These are phyloP conservation scores for Zymoseptoria crescenta DNA, from an alignment of 2,329 filamentous ascomycete genomes.

Conservation along the genomic window DNA sequence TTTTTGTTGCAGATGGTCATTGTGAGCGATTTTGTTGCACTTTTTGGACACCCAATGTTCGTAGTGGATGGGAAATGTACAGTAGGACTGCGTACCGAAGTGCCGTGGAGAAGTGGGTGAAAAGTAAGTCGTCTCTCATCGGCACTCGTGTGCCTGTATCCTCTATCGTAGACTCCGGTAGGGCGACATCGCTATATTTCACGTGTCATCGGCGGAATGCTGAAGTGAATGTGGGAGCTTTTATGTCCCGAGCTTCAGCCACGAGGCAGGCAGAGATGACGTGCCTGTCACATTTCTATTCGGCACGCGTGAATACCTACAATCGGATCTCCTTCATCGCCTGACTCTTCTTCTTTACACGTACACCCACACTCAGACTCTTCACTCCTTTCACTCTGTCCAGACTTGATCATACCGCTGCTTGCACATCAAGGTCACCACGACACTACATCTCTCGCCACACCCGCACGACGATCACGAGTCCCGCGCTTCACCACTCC, in stretches of 20 bases:
- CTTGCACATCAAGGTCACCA: not conserved
- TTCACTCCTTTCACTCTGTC: not conserved
- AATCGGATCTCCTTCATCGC: not conserved
- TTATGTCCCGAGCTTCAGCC: not conserved
- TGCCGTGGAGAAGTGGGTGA: no score
- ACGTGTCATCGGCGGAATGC: no score
- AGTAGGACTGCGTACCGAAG: no score
- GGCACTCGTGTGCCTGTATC: no score
- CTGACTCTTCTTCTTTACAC: not conserved
- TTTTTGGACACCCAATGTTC: no score
- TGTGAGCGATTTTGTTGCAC: no score
- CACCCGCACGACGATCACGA: not conserved
- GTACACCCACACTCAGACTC: not conserved
- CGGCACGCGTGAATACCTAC: not conserved
- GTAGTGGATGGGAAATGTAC: no score
- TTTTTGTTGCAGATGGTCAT: no score
- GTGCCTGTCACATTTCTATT: not conserved
- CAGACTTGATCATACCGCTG: not conserved
- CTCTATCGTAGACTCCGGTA: no score
- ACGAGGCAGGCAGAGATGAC: not conserved
- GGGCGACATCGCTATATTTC: no score
- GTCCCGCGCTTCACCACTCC: not conserved
- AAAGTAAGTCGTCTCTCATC: no score
- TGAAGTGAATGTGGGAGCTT: not conserved
- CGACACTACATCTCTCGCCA: not conserved